Base-by-base conservation (phyloP, 345 rosid species). In the Pseudoturritis turrita region DNA sequence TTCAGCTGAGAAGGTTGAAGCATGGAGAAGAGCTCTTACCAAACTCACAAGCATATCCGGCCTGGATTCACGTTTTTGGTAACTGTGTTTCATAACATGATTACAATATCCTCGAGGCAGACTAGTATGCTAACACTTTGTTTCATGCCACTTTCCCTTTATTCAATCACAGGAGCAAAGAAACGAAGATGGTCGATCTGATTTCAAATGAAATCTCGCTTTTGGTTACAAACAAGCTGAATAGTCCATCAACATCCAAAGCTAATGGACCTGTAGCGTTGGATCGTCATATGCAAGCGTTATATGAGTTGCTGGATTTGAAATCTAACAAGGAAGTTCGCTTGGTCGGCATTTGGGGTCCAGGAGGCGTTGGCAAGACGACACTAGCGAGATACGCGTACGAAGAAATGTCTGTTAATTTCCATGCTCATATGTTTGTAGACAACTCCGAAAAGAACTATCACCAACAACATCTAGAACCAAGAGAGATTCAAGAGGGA, bases 341-440 rank as follows among this genome's bases (percentile, higher is more conserved):
- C 11, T 40, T 68, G 54, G 13, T 68, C 0, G 72, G 62, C 1
- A 41, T 68, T 19, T 68, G 41, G 14, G 72, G 64, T 40, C 52
- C n/a, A 28, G 54, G 44, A 43, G 72, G 72, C 18, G 9, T 68
- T 29, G 72, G 72, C 41, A 68, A 68, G 54, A 68, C 72, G 11
- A 68, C 63, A 8, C 54, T 55, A 8, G 72, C 72, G 0, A 68
- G 64, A 43, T 41, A 18, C 1, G 72, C 54, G 0, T 68, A 28
- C 5, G 43, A 68, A 43, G 44, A 68, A 4, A 2, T 68, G 43
- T 55, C 2, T 8, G 11, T 0, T n/a, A 18, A 43, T 5, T 68
- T 68, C 53, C 63, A 55, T 43, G 63, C 14, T n/a, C 72, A 43
- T 41, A 7, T 55, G 41, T 55, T 68, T 43, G 62, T 68, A 43